These are phyloP conservation scores for Penicillium ochrochloron DNA, from an alignment of 495 filamentous ascomycete species.

Conservation along the genomic window DNA sequence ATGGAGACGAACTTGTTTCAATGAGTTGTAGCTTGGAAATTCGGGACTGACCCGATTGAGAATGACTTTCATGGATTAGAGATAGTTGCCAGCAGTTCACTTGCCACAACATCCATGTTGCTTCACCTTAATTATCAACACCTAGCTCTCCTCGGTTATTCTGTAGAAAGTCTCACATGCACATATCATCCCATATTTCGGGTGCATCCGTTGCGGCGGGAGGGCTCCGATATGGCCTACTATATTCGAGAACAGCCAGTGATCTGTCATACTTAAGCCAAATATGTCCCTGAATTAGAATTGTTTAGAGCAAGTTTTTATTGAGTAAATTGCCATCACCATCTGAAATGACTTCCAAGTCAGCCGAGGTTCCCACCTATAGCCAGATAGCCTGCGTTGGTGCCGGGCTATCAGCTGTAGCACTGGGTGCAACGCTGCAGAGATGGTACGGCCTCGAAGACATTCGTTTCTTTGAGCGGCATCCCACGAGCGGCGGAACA, in stretches of 20 bases:
- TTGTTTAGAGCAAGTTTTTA: not conserved
- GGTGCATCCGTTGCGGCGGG: not conserved
- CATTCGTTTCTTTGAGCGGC: slow-evolving; percentile 36
- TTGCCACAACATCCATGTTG: not conserved
- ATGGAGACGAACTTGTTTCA: not conserved
- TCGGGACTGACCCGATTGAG: not conserved
- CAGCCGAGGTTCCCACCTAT: slow-evolving; percentile 19
- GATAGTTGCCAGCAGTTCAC: not conserved
- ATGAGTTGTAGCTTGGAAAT: not conserved
- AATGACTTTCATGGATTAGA: not conserved
- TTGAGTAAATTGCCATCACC: not conserved
- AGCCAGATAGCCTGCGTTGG: slow-evolving; percentile 37
- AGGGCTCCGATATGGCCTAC: not conserved
- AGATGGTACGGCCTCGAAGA: slow-evolving; percentile 38
- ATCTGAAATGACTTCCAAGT: not conserved
- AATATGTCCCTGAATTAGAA: not conserved
- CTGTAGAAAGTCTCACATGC: not conserved
- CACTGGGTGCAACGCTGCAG: slow-evolving; percentile 35
- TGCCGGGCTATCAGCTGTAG: slow-evolving; percentile 30
- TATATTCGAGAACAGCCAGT: slow-evolving; percentile 4
- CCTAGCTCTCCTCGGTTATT: not conserved
- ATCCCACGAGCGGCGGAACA: slow-evolving; percentile 31
- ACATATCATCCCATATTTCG: not conserved
- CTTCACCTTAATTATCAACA: not conserved
- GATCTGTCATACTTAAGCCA: not conserved